Base-by-base conservation (phyloP, 2,329 filamentous ascomycete genomes). In the Teratosphaeria gauchensis region DNA sequence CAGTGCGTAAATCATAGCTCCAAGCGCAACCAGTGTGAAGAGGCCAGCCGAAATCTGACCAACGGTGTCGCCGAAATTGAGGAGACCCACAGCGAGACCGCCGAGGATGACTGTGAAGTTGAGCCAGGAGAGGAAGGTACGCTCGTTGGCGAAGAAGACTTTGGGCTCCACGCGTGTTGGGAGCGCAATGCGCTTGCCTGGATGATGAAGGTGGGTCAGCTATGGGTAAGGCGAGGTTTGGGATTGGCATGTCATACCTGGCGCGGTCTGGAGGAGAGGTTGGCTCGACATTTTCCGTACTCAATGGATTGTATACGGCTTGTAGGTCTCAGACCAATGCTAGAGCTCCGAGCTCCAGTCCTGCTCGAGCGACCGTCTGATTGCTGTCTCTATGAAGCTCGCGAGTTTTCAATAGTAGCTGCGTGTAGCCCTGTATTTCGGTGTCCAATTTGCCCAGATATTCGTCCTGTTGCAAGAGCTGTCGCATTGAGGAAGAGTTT, bases 111-210 rank as follows among this genome's bases (percentile, higher is more conserved):
- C 92, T 74, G 92, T 96, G 82, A 97, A 97, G 83, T 99, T 99
- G 72, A 99, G 89, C 94, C 94, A 99, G 76, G 91, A 96, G 71
- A 99, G 86, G 75, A 99, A 99, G 63, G 94, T 99, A 64, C 94
- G 90, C 79, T 99, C 94, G 82, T 99, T 99, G 78, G 94, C 94
- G 82, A 99, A 99, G 85, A 97, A 99, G 80, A 99, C 94, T 78
- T 99, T 99, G 69, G 94, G 94, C 77, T 99, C 94, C 76, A 99
- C 92, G 67, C 94, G 91, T 61, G 92, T 96, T 59, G 94, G 94
- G 64, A 99, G 90, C 70, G 94, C 92, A 74, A 99, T 97, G 73
- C 92, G 90, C 80, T 99, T 99, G 83, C 92, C 92, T 96, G 59
- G 9, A 21, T 35, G 9, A 32, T 35, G 33, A 24, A 16, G 28